Evolutionary conservation across 2,329 filamentous ascomycete genomes (phyloP), one percentile per base, ranked within the genome.

Genomic region (Sporothrix humicola): DNA sequence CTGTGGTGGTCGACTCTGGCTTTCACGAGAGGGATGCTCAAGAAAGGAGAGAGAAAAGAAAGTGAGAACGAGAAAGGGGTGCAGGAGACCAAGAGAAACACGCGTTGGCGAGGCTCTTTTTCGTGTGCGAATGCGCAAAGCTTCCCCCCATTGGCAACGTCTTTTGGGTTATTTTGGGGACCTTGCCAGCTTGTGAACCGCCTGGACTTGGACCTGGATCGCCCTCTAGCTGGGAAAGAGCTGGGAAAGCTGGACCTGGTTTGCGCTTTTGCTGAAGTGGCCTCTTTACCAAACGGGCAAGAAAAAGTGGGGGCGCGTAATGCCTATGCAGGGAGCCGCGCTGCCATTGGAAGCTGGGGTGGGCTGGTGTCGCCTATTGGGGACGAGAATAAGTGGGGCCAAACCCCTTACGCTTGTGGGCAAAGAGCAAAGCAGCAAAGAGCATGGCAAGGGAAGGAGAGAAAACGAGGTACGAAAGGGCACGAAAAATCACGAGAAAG

Each of bases 181-280:
- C 58, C 31, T n/a, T 61, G 15, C 12, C 13, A 65, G 61, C 61
- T 37, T 37, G 31, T 56, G 70, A 46, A 20, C 63, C 52, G 37
- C 50, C 31, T 48, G 37, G 15, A 37, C 23, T 15, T 23, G 20
- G 58, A 46, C 59, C 50, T 58, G 61, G 31, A 59, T 48, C 46
- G 31, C 31, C 31, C 31, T 37, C 31, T 37, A 37, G 31, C 31
- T 37, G 31, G 31, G 31, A 37, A 37, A 37, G 31, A 37, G 31
- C 31, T 37, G 31, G 31, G 31, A 37, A 37, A 37, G 31, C 31
- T 6, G 31, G 31, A 37, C n/a, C 31, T 44, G 23, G 20, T 50
- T 37, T 37, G 31, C 31, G 7, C 69, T 69, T 65, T 65, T 73
- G 72, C 46, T 73, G 72, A 73, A 73, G 72, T 73, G 72, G 72